These are phyloP conservation scores for Eucalyptus curtisii DNA, from an alignment of 345 rosid genomes.

Conservation along the genomic window DNA sequence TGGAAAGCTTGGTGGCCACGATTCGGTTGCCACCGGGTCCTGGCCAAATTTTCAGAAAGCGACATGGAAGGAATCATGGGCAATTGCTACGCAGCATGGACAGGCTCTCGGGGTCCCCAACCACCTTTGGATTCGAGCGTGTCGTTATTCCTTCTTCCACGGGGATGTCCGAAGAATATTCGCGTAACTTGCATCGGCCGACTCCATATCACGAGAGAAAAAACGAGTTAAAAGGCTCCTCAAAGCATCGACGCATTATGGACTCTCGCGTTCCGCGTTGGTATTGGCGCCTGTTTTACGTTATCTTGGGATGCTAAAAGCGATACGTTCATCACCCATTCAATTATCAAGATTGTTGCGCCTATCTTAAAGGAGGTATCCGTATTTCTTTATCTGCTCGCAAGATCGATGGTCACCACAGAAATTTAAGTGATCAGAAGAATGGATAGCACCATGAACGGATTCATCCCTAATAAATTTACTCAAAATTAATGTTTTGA, in stretches of 20 bases:
- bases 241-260: background rate
- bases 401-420: background rate
- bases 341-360: background rate
- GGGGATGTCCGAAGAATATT: background rate
- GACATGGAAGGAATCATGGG: background rate
- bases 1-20: background rate
- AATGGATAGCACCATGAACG: background rate
- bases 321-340: background rate
- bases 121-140: background rate
- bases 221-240: background rate
- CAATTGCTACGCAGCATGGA: background rate
- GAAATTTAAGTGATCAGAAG: background rate
- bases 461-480: too few species aligned
- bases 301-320: background rate
- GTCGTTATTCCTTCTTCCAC: background rate
- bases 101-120: background rate
- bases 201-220: background rate
- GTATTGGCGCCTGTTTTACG: background rate
- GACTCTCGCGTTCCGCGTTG: background rate
- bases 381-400: background rate
- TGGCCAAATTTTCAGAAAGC: background rate
- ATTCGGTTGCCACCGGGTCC: background rate
- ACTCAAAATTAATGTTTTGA: background rate
- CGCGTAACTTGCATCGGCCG: background rate
- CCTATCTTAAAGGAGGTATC: background rate